phyloP scores from a whole-genome alignment of 768 basidiomycete genomes.

The Lactifluus subvellereus region DNA sequence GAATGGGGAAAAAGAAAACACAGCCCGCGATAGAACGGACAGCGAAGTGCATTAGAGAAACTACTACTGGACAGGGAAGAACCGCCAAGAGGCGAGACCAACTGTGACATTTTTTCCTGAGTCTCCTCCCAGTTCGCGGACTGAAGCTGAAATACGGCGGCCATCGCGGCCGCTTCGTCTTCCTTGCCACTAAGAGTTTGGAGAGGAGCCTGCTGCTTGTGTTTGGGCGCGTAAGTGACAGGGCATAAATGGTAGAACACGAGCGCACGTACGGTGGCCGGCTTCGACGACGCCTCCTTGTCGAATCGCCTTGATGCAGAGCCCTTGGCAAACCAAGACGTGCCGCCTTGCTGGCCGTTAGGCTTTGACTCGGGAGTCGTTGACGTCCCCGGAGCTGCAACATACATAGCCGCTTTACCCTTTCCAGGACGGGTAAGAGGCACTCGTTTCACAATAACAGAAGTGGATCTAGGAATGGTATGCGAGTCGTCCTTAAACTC shows the following conservation, averaged over 20 bases:
- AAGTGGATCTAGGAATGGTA: constrained; percentile 91
- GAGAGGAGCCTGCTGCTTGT: constrained; percentile 26
- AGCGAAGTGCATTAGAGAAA: constrained; percentile 63
- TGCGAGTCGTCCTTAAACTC: constrained; percentile 90
- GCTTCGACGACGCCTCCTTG: constrained; percentile 37
- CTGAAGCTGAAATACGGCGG: constrained; percentile 96
- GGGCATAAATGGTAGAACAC: no score
- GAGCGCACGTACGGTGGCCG: constrained; percentile 1
- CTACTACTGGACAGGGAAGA: constrained; percentile 63
- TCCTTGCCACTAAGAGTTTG: constrained; percentile 41
- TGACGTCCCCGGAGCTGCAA: constrained; percentile 43
- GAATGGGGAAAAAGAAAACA: constrained; percentile 23
- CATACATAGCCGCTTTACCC: constrained; percentile 75
- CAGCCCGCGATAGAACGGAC: constrained; percentile 24
- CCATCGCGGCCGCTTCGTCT: constrained; percentile 93
- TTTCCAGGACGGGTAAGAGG: constrained; percentile 78
- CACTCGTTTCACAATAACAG: constrained; percentile 87
- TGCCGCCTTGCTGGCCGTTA: constrained; percentile 20
- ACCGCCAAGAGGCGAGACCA: constrained; percentile 57
- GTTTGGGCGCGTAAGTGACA: not conserved
- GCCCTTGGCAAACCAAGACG: constrained; percentile 56
- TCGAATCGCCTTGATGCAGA: constrained; percentile 87
- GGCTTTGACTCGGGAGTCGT: constrained; percentile 33
- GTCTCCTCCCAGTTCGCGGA: constrained; percentile 96
- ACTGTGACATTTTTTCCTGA: constrained; percentile 99